Percentiles rank a stretch among this genome's conserved stretches.
phyloP scores from a whole-genome alignment of 1,284 basidiomycete species.

The Leccinum angustisporum region DNA sequence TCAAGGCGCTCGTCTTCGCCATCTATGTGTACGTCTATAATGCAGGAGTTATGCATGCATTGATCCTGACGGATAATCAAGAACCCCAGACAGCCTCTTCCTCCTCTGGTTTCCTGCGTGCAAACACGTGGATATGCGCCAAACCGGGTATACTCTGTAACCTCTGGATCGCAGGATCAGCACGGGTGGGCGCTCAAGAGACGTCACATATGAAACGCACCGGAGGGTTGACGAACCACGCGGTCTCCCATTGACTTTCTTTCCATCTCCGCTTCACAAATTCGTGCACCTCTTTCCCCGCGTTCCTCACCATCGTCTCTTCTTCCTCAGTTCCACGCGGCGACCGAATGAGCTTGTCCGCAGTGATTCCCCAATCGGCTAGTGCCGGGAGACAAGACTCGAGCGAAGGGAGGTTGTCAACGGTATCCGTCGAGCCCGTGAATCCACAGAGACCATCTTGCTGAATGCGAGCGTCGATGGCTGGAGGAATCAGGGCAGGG shows the following conservation, averaged over 20 bases:
- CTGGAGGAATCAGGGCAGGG: conserved; percentile 39
- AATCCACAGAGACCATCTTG: conserved; percentile 50
- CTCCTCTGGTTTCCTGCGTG: conserved; percentile 45
- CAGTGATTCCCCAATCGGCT: conserved; percentile 66
- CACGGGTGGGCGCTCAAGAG: too few relatives aligned
- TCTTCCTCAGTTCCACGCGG: conserved; percentile 49
- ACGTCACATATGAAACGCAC: conserved; percentile 41
- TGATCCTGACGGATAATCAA: conserved; percentile 7
- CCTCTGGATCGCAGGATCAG: conserved; percentile 53
- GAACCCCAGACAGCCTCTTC: conserved; percentile 22
- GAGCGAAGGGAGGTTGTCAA: conserved; percentile 60
- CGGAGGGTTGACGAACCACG: conserved; percentile 84
- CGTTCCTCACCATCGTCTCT: conserved; percentile 47
- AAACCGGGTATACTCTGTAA: conserved; percentile 77
- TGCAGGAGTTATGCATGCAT: neutral
- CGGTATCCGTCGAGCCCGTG: conserved; percentile 73
- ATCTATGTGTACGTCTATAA: conserved; percentile 7
- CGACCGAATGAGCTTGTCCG: conserved; percentile 51
- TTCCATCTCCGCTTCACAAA: conserved; percentile 67
- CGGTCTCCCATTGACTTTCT: conserved; percentile 74
- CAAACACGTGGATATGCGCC: conserved; percentile 81
- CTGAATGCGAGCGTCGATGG: neutral
- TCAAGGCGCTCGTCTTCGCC: conserved; percentile 5
- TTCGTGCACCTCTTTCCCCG: conserved; percentile 55
- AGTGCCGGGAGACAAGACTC: conserved; percentile 57